A percentile compares a stretch with the other conserved stretches of the same genome.
These are phyloP conservation scores for Xylaria digitata DNA, from an alignment of 2,329 filamentous ascomycete genomes.

Conservation along the genomic window DNA sequence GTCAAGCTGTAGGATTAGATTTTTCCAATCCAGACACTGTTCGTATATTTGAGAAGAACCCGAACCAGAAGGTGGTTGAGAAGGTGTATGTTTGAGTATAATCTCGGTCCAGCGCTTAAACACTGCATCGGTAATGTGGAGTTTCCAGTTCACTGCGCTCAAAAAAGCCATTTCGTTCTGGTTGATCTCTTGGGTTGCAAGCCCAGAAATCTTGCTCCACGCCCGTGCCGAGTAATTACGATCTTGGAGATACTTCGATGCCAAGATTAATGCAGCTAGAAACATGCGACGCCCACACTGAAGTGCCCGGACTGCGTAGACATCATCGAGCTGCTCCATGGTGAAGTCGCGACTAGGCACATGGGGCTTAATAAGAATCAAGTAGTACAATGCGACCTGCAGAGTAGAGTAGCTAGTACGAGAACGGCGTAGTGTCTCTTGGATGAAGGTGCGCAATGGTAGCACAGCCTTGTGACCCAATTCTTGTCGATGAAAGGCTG, in stretches of 20 bases:
- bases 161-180: constrained; percentile 96
- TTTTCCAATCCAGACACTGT: constrained; percentile 67
- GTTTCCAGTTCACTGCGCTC: constrained; percentile 88
- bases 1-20: constrained; percentile 66
- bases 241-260: constrained; percentile 98
- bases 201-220: constrained; percentile 99
- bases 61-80: constrained; percentile 65
- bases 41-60: constrained; percentile 55
- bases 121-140: constrained; percentile 88
- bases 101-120: constrained; percentile 96
- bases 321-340: constrained; percentile 82
- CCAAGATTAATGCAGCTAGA: constrained; percentile 90
- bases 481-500: constrained; percentile 79
- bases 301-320: constrained; percentile 78
- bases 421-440: constrained; percentile 94
- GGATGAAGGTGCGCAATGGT: constrained; percentile 93
- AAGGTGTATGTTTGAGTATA: constrained; percentile 84
- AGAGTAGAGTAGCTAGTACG: constrained; percentile 97
- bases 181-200: constrained; percentile 93
- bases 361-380: constrained; percentile 92
- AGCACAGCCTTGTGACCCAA: constrained; percentile 80
- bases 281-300: constrained; percentile 99
- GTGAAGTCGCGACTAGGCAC: constrained; percentile 87
- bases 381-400: constrained; percentile 95
- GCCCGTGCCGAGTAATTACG: constrained; percentile 97